A percentile compares a stretch with the other conserved stretches of the same genome.
These are phyloP conservation scores for Amanita polypyramis DNA, from an alignment of 768 basidiomycete species.

Conservation along the genomic window DNA sequence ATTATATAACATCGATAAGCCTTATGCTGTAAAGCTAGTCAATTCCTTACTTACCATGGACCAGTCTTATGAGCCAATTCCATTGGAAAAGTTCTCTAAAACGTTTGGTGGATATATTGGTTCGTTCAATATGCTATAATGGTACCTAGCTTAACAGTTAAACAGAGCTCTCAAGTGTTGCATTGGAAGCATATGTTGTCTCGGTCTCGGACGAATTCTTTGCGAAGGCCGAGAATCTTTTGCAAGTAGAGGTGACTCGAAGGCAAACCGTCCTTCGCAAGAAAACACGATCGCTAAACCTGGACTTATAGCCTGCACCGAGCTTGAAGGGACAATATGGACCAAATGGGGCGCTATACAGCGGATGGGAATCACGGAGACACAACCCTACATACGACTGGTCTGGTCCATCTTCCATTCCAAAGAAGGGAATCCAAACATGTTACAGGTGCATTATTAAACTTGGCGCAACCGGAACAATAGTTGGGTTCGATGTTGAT, in stretches of 20 bases:
- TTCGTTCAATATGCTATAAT: slow-evolving; percentile 15
- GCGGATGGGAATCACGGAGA: slow-evolving; percentile 88
- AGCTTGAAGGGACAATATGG: slow-evolving; percentile 96
- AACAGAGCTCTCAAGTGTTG: slow-evolving; percentile 81
- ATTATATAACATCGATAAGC: background rate
- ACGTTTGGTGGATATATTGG: slow-evolving; percentile 43
- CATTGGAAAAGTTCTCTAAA: slow-evolving; percentile 12
- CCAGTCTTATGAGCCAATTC: background rate
- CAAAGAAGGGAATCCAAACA: background rate
- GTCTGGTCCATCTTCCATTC: slow-evolving; percentile 24
- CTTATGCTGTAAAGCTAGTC: background rate
- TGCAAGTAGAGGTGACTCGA: slow-evolving; percentile 79
- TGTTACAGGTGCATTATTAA: slow-evolving; percentile 74
- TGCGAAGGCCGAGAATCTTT: slow-evolving; percentile 72
- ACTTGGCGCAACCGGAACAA: slow-evolving; percentile 64
- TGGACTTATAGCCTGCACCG: slow-evolving; percentile 58
- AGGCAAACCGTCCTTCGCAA: slow-evolving; percentile 11
- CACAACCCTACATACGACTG: slow-evolving; percentile 89
- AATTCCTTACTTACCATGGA: background rate
- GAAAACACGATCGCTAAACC: background rate
- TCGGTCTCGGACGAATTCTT: slow-evolving; percentile 95
- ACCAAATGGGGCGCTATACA: slow-evolving; percentile 87
- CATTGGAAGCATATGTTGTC: slow-evolving; percentile 66
- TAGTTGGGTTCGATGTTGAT: slow-evolving; percentile 87
- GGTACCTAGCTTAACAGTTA: background rate